These are phyloP conservation scores for Byssoonygena ceratinophila DNA, from an alignment of 2,329 filamentous ascomycete genomes.

Conservation along the genomic window DNA sequence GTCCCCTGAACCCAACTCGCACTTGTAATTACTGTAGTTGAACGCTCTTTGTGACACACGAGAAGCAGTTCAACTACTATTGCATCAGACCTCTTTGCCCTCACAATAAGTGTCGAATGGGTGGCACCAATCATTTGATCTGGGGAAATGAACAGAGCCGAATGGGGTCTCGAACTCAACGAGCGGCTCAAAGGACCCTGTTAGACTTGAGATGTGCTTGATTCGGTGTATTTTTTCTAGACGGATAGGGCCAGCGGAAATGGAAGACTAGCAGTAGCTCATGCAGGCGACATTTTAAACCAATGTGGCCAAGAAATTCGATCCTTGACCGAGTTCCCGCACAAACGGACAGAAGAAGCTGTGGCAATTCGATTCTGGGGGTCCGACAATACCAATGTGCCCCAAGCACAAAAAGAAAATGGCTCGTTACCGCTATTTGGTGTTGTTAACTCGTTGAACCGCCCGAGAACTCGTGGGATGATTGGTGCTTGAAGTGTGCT, in stretches of 20 bases:
- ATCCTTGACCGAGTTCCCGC: background rate
- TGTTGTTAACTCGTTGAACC: background rate
- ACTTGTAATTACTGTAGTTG: background rate
- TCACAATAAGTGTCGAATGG: background rate
- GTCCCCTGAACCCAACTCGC: background rate
- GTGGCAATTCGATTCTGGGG: too few relatives aligned
- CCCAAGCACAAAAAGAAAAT: conserved; percentile 1
- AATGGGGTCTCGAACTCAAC: background rate
- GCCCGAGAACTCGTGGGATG: background rate
- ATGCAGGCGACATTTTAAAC: conserved; percentile 3
- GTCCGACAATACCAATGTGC: background rate
- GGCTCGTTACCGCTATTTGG: conserved; percentile 3
- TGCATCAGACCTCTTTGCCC: background rate
- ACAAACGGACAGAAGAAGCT: background rate
- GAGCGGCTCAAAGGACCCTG: background rate
- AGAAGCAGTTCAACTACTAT: background rate
- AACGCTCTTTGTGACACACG: background rate
- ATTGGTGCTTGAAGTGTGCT: conserved; percentile 9
- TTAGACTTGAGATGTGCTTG: background rate
- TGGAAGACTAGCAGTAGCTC: conserved; percentile 6
- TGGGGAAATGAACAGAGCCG: background rate
- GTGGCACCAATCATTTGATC: background rate
- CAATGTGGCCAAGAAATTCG: conserved; percentile 6
- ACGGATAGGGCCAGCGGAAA: conserved; percentile 11
- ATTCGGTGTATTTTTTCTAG: background rate